Base-by-base conservation (phyloP, 805 yeast species). In the Starmerella potacharoeniae region DNA sequence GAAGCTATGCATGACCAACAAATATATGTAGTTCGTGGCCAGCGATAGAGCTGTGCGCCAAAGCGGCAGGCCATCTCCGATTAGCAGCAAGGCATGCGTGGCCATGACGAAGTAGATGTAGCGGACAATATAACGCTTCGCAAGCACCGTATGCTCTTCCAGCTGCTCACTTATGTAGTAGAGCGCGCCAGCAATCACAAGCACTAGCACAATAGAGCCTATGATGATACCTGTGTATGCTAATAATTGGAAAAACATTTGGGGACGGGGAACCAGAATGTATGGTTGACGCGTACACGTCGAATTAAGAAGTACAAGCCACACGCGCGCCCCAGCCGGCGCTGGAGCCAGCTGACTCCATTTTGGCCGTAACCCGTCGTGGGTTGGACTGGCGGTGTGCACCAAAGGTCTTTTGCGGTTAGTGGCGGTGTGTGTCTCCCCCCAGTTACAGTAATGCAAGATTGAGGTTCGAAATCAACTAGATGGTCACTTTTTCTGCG, bases 121-220 rank as follows among this genome's bases (percentile, higher is more conserved):
- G 59, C 82, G 75, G 46, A 74, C 75, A 40, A 93, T 73, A 53
- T 88, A 74, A 55, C 87, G 71, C 63, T 80, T 84, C 10, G 97
- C 86, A 49, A 89, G 81, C 59, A 86, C 93, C 0, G 95, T 78
- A 68, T 93, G 91, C 65, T 90, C 97, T 67, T 93, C 98, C 14
- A 93, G 95, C 35, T 89, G 71, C 67, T 93, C 98, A 8, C 95
- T 86, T 40, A 91, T 74, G 64, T 89, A 90, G 73, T 89, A 93
- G 36, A 93, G 73, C 0, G 96, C 97, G 2, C 95, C 86, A 0
- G 97, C 97, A 57, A 85, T 82, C 22, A 87, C 62, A 55, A 65
- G 70, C 0, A 85, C 81, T 52, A 81, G 72, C 54, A 80, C 76
- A 1, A 78, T 62, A 61, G 84, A 83, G 3, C 90, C 93, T 0